phyloP scores from a whole-genome alignment of 163 green algal genomes.

The Scenedesmus sp. region DNA sequence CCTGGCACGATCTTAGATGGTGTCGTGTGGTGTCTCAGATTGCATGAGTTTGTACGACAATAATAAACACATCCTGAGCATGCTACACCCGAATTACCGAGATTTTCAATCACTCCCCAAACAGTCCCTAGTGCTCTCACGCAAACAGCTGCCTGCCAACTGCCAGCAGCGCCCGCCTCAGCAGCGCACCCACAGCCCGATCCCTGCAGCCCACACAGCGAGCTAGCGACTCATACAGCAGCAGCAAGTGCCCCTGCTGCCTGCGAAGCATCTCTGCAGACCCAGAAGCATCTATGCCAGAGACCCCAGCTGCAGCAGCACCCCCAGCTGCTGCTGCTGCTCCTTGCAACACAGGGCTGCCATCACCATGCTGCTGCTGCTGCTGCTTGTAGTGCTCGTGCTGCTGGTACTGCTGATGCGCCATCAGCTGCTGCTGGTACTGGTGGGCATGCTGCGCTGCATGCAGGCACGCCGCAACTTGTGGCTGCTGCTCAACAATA shows the following conservation, averaged over 20 bases:
- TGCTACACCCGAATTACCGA: too few species aligned
- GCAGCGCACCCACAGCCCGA: not conserved
- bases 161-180: conserved; percentile 25
- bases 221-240: conserved; percentile 44
- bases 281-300: too few species aligned
- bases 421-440: conserved; percentile 16
- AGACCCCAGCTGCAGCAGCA: not conserved
- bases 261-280: not conserved
- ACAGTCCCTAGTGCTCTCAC: not conserved
- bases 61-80: too few species aligned
- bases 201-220: conserved; percentile 45
- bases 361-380: not conserved
- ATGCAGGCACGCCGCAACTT: conserved; percentile 35
- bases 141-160: conserved; percentile 34
- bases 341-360: not conserved
- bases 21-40: too few species aligned
- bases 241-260: conserved; percentile 46
- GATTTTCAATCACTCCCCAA: not conserved
- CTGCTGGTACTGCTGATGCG: conserved; percentile 11
- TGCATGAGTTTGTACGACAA: too few species aligned
- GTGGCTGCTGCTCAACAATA: not conserved
- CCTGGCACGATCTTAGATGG: too few species aligned
- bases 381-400: not conserved
- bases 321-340: conserved; percentile 9
- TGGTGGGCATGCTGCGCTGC: conserved; percentile 14